phyloP scores from a whole-genome alignment of 2,329 filamentous ascomycete species.

The Beauveria varroae region DNA sequence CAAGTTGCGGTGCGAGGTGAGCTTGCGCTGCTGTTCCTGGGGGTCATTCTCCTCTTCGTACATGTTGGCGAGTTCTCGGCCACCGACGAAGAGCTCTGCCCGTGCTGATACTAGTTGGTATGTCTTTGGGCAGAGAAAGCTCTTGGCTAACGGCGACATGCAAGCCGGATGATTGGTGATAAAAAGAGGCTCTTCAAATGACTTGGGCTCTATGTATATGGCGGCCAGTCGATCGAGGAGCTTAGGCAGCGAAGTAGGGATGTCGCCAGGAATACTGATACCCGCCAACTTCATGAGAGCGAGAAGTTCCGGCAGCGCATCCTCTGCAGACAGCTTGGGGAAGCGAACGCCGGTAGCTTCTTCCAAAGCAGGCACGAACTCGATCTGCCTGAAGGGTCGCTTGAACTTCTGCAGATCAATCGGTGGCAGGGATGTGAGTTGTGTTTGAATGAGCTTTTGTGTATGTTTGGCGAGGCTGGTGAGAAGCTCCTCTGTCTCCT shows the following conservation, averaged over 20 bases:
- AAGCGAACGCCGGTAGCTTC: constrained; percentile 55
- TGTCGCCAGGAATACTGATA: constrained; percentile 58
- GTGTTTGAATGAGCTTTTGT: constrained; percentile 34
- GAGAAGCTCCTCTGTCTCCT: constrained; percentile 66
- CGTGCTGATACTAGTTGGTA: constrained; percentile 71
- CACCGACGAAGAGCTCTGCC: constrained; percentile 75
- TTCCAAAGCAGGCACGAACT: constrained; percentile 79
- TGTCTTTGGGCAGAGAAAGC: constrained; percentile 61
- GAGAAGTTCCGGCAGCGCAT: constrained; percentile 52
- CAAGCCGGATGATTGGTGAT: constrained; percentile 85
- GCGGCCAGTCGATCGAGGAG: constrained; percentile 76
- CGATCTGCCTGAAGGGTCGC: constrained; percentile 57
- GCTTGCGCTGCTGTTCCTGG: constrained; percentile 76
- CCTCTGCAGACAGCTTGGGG: constrained; percentile 50
- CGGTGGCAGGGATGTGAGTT: constrained; percentile 38
- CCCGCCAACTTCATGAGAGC: constrained; percentile 48
- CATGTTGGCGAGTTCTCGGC: constrained; percentile 84
- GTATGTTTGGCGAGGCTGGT: constrained; percentile 48
- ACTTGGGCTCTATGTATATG: constrained; percentile 70
- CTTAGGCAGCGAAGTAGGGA: constrained; percentile 49
- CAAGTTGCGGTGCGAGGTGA: constrained; percentile 46
- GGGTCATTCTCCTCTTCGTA: constrained; percentile 98
- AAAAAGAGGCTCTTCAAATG: constrained; percentile 62
- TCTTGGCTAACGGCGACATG: constrained; percentile 87
- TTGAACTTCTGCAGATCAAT: constrained; percentile 42